phyloP scores from a whole-genome alignment of 306 rosid genomes.

The Medicago lupulina region DNA sequence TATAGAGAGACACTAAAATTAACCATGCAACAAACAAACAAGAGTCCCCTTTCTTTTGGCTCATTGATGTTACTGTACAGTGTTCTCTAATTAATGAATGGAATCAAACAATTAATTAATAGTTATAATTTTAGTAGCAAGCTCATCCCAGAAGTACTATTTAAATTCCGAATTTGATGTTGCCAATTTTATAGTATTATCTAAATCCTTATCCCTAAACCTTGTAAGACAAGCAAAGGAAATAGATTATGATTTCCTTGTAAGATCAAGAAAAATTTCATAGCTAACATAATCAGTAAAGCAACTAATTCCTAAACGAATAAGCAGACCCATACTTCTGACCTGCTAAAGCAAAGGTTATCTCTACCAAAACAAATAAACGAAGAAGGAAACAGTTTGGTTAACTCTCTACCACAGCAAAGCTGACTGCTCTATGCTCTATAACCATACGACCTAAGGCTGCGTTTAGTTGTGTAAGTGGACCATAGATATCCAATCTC shows the following conservation, averaged over 20 bases:
- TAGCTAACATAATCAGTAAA: too few species aligned
- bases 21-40: too few species aligned
- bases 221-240: not conserved
- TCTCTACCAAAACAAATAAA: not conserved
- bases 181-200: conserved; percentile 10
- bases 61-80: not conserved
- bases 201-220: not conserved
- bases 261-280: too few species aligned
- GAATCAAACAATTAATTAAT: conserved; percentile 18
- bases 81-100: not conserved
- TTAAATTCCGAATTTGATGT: conserved; percentile 11
- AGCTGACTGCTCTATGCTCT: not conserved
- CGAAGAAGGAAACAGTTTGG: not conserved
- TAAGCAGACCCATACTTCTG: too few species aligned
- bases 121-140: not conserved
- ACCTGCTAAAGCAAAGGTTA: too few species aligned
- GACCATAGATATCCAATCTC: conserved; percentile 21
- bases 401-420: not conserved
- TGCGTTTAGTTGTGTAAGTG: not conserved
- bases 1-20: too few species aligned
- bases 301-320: too few species aligned
- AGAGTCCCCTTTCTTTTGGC: too few species aligned
- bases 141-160: conserved; percentile 6
- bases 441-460: not conserved
- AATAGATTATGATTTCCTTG: not conserved